These are phyloP conservation scores for Candolleomyces eurysporus DNA, from an alignment of 768 basidiomycete genomes.

Conservation along the genomic window DNA sequence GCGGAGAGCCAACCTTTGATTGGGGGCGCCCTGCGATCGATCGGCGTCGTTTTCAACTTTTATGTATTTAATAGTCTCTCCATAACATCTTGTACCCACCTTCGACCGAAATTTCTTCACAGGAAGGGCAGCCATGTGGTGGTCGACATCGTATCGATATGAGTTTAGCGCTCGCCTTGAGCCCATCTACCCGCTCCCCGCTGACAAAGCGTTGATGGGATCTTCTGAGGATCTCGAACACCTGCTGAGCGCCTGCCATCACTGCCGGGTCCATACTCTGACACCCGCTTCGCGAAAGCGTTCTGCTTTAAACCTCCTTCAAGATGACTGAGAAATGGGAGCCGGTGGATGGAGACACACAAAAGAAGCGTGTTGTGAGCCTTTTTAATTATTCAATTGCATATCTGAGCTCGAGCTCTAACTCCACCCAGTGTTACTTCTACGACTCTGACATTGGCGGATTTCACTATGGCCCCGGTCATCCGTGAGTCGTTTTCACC, in stretches of 20 bases:
- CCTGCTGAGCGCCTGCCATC: conserved; percentile 5
- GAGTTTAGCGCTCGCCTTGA: neutral
- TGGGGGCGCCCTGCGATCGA: neutral
- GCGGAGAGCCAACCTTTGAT: conserved; percentile 63
- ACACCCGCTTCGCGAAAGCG: neutral
- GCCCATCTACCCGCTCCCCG: neutral
- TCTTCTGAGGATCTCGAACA: conserved; percentile 1
- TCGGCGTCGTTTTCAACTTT: neutral
- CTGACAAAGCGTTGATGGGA: conserved; percentile 1
- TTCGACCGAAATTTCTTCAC: neutral
- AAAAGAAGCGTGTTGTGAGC: conserved; percentile 87
- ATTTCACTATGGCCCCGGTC: conserved; percentile 98
- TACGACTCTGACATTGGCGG: conserved; percentile 99
- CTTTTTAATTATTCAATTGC: conserved; percentile 13
- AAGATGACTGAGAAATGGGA: conserved; percentile 51
- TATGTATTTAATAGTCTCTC: neutral
- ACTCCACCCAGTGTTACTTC: conserved; percentile 82
- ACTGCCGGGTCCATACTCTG: neutral
- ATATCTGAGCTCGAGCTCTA: conserved; percentile 13
- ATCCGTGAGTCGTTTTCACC: conserved; percentile 57
- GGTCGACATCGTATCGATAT: neutral
- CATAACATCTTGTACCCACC: neutral
- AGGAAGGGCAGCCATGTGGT: too few species aligned
- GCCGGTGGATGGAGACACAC: conserved; percentile 67
- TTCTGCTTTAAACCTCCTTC: neutral